A percentile compares a stretch with the other conserved stretches of the same genome.
These are phyloP conservation scores for Colletotrichum sp. DNA, from an alignment of 2,329 filamentous ascomycete species.

Conservation along the genomic window DNA sequence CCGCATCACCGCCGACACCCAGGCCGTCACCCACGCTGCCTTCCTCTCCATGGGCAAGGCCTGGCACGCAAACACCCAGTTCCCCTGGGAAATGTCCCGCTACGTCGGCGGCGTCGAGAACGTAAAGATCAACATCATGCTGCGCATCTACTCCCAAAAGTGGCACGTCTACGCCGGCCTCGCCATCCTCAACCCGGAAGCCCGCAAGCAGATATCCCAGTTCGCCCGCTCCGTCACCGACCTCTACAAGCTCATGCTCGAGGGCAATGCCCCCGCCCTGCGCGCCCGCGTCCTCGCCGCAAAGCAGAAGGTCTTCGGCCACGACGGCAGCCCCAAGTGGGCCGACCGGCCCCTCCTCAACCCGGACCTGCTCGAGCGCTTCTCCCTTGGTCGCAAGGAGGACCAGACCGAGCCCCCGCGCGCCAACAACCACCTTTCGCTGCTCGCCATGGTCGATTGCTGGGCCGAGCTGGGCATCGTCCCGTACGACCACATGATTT, in stretches of 20 bases:
- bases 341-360: conserved; percentile 73
- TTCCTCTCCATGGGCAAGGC: conserved; percentile 98
- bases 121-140: conserved; percentile 97
- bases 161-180: conserved; percentile 99
- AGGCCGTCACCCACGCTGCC: conserved; percentile 96
- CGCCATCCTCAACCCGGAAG: conserved; percentile 94
- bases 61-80: conserved; percentile 94
- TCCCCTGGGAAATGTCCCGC: conserved; percentile 95
- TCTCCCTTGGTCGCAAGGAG: conserved; percentile 75
- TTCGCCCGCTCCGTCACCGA: conserved; percentile 93
- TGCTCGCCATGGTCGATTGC: conserved; percentile 97
- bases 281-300: conserved; percentile 69
- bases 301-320: conserved; percentile 74
- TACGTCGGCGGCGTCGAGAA: conserved; percentile 98
- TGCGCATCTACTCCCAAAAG: conserved; percentile 97
- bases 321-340: conserved; percentile 61
- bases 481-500: conserved; percentile 99
- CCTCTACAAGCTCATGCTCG: conserved; percentile 96
- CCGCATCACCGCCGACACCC: conserved; percentile 96
- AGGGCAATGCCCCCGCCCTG: conserved; percentile 78
- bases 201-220: conserved; percentile 89
- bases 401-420: conserved; percentile 58
- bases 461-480: conserved; percentile 94
- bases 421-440: conserved; percentile 91
- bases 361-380: conserved; percentile 85